Base-by-base conservation (phyloP, 1,139 yeast genomes). In the Schwanniomyces etchellsii region DNA sequence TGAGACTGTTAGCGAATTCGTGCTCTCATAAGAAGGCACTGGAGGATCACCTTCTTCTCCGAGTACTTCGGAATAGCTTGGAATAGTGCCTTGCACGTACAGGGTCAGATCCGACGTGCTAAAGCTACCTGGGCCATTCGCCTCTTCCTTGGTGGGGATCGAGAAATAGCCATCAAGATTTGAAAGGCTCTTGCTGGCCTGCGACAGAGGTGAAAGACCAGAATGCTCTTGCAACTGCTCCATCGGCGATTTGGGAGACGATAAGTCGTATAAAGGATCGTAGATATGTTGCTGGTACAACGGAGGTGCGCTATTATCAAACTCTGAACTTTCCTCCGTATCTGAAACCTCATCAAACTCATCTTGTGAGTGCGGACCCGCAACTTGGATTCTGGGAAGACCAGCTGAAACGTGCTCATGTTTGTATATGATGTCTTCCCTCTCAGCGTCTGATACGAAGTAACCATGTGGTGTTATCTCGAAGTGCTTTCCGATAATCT, bases 381-480 rank as follows among this genome's bases (percentile, higher is more conserved):
- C 15, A 5, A 23, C 25, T 9, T 7, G 7, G 7, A 7, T 7
- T 11, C 17, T 7, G 12, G 25, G 14, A 11, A n/a, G 7, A 18
- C 21, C 10, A 18, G 9, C 10, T n/a, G n/a, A n/a, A 18, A 9
- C 10, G 21, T 39, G 39, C 30, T 55, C 55, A 24, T 47, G 49
- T 33, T 48, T 55, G 44, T 64, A 65, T n/a, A 68, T 51, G 4
- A 57, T 40, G 34, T 60, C 70, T 26, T 63, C 65, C 20, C 47
- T 50, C 15, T 48, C 47, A 24, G 52, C 54, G 10, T 49, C 52
- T 16, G 65, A 50, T 20, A 67, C 55, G 44, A 77, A 71, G 28
- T 62, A 62, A 3, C 76, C 71, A 9, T 74, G 72, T 16, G 63
- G 58, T 36, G 77, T 82, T 17, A 77, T 51, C 20, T 69, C 64